phyloP scores from a whole-genome alignment of 352 stramenopile genomes.

The Globisporangium iwayamae region DNA sequence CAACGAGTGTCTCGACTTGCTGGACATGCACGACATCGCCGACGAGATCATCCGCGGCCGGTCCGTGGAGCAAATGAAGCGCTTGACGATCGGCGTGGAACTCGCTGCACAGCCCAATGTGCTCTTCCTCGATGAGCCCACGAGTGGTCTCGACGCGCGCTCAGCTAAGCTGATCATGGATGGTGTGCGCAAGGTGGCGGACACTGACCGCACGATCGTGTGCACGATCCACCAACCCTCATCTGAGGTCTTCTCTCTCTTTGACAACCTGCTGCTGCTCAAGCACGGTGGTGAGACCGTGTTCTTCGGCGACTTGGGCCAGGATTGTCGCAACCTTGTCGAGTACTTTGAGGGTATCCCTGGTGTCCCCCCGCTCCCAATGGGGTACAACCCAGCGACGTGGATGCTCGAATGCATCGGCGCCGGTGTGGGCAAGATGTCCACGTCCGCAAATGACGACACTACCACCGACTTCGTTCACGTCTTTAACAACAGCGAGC shows the following conservation, averaged over 20 bases:
- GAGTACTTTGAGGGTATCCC: no score
- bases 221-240: slow-evolving; percentile 91
- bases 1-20: slow-evolving; percentile 70
- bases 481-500: no score
- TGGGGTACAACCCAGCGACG: slow-evolving; percentile 20
- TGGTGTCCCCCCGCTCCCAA: neutral
- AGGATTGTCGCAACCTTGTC: no score
- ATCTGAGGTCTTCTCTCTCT: slow-evolving; percentile 79
- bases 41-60: slow-evolving; percentile 18
- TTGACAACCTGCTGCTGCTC: slow-evolving; percentile 76
- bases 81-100: slow-evolving; percentile 46
- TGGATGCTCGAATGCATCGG: slow-evolving; percentile 24
- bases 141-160: slow-evolving; percentile 79
- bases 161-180: slow-evolving; percentile 83
- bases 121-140: slow-evolving; percentile 82
- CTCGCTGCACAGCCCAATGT: slow-evolving; percentile 79
- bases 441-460: no score
- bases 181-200: slow-evolving; percentile 80
- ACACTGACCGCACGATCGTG: slow-evolving; percentile 66
- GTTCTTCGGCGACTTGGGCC: slow-evolving; percentile 22
- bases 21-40: slow-evolving; percentile 46
- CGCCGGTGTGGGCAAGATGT: neutral
- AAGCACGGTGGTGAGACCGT: slow-evolving; percentile 33
- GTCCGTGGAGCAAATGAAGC: slow-evolving; percentile 45
- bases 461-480: no score